Conservation (phyloP, 1,284 basidiomycete genomes). For the Trichosporon asahii region DNA sequence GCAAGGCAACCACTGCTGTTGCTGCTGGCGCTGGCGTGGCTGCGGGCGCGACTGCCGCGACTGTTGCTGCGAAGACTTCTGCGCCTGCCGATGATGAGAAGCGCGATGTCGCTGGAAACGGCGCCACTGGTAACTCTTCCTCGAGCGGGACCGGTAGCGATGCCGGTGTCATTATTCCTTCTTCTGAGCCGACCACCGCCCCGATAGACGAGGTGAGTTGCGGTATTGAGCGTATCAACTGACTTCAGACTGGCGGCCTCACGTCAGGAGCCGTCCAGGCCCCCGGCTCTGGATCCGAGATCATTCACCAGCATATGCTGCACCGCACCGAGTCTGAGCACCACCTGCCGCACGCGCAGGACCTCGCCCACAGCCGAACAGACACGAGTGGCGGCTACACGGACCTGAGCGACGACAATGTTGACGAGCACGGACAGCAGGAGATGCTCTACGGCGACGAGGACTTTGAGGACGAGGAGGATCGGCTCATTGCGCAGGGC, state of each 20-base stretch:
- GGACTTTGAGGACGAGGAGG: constrained; percentile 67
- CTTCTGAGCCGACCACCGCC: constrained; percentile 36
- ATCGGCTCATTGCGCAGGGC: constrained; percentile 70
- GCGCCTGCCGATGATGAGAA: constrained; percentile 4
- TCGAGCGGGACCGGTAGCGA: not conserved
- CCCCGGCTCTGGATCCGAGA: constrained; percentile 61
- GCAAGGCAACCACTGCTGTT: not conserved
- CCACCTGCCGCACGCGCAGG: constrained; percentile 16
- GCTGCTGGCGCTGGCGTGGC: not conserved
- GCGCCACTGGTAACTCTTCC: not conserved
- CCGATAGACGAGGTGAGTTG: constrained; percentile 45
- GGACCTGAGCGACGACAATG: constrained; percentile 43
- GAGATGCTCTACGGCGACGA: constrained; percentile 54
- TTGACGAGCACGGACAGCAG: constrained; percentile 53
- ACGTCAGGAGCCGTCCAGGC: constrained; percentile 67
- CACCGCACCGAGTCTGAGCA: constrained; percentile 39
- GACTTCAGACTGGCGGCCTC: constrained; percentile 61
- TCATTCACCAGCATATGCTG: constrained; percentile 32
- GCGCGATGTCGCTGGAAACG: not conserved
- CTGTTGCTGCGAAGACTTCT: constrained; percentile 5
- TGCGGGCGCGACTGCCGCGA: constrained; percentile 3
- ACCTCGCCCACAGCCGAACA: constrained; percentile 29
- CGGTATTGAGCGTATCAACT: not conserved
- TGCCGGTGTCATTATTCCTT: constrained; percentile 29
- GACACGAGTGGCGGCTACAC: constrained; percentile 41